Base-by-base conservation (phyloP, 139 green algal species). In the Monoraphidium neglectum region DNA sequence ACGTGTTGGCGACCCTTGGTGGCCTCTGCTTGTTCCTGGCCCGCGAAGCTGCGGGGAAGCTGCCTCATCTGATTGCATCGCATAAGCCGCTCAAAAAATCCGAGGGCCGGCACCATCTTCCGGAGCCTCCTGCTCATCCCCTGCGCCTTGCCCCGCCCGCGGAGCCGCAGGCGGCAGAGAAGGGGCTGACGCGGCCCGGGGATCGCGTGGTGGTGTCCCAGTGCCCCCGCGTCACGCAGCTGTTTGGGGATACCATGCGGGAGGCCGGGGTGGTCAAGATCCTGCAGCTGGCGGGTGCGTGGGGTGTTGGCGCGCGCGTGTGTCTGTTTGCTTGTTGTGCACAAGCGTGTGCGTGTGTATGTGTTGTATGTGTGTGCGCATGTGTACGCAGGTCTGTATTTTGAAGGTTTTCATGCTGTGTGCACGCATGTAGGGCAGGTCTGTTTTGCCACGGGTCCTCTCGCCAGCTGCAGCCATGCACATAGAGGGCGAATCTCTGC, bases 181-280 rank as follows among this genome's bases (percentile, higher is more conserved):
- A 51, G 35, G 77, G 77, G 36, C 75, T 90, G 53, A 80, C 88
- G 28, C 30, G 47, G 37, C 49, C 60, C 3, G 85, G 85, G 21
- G 85, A 90, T 77, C 76, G 79, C 30, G 85, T 90, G 63, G 84
- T 89, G 10, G 82, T 89, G 51, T 78, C 54, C 37, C 84, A 89
- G 84, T 89, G 84, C 81, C 84, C 84, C 8, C 78, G 84, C 65
- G 66, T 81, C n/a, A 70, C 68, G 24, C 59, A 72, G 28, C 75
- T 76, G 37, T 81, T 82, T 62, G 63, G 49, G 16, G 75, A 86
- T 10, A 71, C 78, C 38, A 88, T 88, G 76, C 56, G 75, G 36
- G 84, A 89, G 82, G 84, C 78, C 18, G 84, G 81, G 16, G 78
- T 86, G 35, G 84, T 89, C n/a, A 87, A 89, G 79, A 81, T 87